Evolutionary conservation across 441 rosid genomes (phyloP), one percentile per base, ranked within the genome.

Genomic region (Euphorbia schlechtendalii): DNA sequence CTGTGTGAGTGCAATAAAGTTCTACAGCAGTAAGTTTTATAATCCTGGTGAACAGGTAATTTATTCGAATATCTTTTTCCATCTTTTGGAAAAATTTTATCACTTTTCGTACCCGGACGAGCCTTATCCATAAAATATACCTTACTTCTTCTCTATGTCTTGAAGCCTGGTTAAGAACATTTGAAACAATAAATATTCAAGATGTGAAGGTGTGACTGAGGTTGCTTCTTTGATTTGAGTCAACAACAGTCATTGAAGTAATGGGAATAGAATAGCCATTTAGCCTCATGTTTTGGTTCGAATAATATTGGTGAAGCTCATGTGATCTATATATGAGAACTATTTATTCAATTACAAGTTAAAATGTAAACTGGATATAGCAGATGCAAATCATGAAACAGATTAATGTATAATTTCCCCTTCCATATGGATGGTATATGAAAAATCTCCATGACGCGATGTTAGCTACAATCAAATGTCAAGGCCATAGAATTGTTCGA

Each of bases 1-100:
- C 99, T 1, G 97, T 81, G 78, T 94, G 99, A 20, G 99, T 89
- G 74, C 96, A 91, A 46, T 94, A 91, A 46, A 94, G 82, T 74
- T 94, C 98, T 28, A 91, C 96, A 22, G 71, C 83, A 46, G 92
- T 63, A 34, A 94, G 99, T 67, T 91, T 94, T 51, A 87, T 70
- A 68, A 94, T 91, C 83, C 96, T 81, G 0, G 94, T 91, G 73
- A 89, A 91, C 60, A 86, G 78, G 77, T 94, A 91, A 73, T 86
- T 94, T 74, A 94, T 80, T 56, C 97, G 78, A 69, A 75, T 94
- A 70, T 94, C 86, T 78, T 82, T 94, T 84, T 94, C 99, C 73
- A 94, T 54, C 49, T 67, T 69, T 15, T 77, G 84, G 67, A 90
- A 94, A 70, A 85, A 87, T 4, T 70, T 71, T n/a, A 62, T 79